Base-by-base conservation (phyloP, 805 yeast genomes). In the Kodamaea kaohsiungensis region DNA sequence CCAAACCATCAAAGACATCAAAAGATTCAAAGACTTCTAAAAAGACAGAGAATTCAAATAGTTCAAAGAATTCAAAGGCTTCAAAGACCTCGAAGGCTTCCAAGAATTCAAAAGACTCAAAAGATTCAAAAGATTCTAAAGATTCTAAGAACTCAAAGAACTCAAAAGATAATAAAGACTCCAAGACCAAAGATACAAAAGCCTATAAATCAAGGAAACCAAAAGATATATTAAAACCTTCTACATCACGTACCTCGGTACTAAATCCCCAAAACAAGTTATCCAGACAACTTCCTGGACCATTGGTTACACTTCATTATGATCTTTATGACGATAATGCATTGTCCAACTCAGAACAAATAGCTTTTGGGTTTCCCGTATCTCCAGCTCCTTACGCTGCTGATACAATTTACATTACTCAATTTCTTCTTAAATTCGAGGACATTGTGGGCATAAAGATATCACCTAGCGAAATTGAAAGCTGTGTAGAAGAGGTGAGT, bases 261-360 rank as follows among this genome's bases (percentile, higher is more conserved):
- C 33, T 68, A 3, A 66, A 64, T 22, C 64, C 64, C 16, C 62
- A 65, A 15, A 61, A 65, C 52, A 71, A 69, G 56, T 55, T 63
- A 13, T 61, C 74, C 7, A 59, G 77, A 33, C 70, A 71, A 37
- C 63, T 69, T 13, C 78, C 79, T 0, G 79, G 78, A 0, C 79
- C 80, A 1, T 59, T 75, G 46, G 61, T 75, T 3, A 67, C 71
- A 0, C 57, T 76, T 27, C 58, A 63, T 48, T 75, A 69, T 54
- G 72, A 69, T 45, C 58, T 68, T 9, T 75, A 76, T 53, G 79
- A 76, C 53, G 78, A 73, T 13, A 72, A 70, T 57, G 48, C 67
- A 9, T 52, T 73, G 42, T 51, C 53, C 5, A 59, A 60, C 6
- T 57, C 57, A 18, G 59, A 62, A 51, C 10, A 19, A 7, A 47